These are phyloP conservation scores for Xylaria sp. DNA, from an alignment of 2,329 filamentous ascomycete genomes.

Conservation along the genomic window DNA sequence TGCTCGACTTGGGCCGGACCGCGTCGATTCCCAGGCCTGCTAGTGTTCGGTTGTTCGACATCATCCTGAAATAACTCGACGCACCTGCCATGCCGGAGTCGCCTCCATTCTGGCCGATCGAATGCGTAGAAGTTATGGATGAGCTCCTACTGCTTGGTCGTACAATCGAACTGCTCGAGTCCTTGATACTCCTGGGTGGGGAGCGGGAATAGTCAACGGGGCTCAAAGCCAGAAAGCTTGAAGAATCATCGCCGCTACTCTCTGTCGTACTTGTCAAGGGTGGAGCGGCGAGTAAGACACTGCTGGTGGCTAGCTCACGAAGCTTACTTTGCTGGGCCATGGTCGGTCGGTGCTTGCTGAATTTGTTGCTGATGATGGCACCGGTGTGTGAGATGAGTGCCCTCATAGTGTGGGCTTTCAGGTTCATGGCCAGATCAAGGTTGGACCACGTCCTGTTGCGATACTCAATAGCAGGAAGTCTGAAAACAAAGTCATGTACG, in stretches of 20 bases:
- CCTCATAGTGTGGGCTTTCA: conserved; percentile 92
- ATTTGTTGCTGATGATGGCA: conserved; percentile 95
- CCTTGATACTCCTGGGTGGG: conserved; percentile 49
- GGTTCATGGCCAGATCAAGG: conserved; percentile 80
- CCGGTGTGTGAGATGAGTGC: conserved; percentile 93
- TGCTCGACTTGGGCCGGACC: conserved; percentile 28
- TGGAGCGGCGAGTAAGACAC: conserved; percentile 54
- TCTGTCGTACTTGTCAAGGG: conserved; percentile 39
- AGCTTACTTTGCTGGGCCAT: conserved; percentile 73
- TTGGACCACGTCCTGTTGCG: conserved; percentile 99
- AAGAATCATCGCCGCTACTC: conserved; percentile 50
- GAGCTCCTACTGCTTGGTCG: conserved; percentile 48
- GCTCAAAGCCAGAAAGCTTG: conserved; percentile 48
- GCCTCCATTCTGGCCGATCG: conserved; percentile 25
- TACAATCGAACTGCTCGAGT: conserved; percentile 42
- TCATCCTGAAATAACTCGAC: conserved; percentile 32
- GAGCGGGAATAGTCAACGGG: conserved; percentile 56
- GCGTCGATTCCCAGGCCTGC: conserved; percentile 27
- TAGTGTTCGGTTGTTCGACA: conserved; percentile 23
- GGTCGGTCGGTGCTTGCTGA: conserved; percentile 79
- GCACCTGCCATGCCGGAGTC: conserved; percentile 25
- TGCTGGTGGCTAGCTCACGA: conserved; percentile 77
- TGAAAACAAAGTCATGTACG: conserved; percentile 95
- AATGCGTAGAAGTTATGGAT: conserved; percentile 44
- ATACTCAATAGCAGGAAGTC: conserved; percentile 89